A percentile compares a stretch with the other conserved stretches of the same genome.
phyloP scores from a whole-genome alignment of 257 asterid genomes.

The Solanum tarijense region DNA sequence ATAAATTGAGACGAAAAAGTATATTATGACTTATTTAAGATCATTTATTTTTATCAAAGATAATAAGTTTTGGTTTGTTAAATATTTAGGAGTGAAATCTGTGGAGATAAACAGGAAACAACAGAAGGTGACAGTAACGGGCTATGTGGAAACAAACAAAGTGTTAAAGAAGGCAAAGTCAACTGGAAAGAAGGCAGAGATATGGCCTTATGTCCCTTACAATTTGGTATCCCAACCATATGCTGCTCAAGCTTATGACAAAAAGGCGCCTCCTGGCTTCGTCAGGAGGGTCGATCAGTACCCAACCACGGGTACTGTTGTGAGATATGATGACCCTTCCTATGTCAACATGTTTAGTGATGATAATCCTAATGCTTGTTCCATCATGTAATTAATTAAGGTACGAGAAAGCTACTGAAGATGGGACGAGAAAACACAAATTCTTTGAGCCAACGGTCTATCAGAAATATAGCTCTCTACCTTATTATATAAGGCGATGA shows the following conservation, averaged over 20 bases:
- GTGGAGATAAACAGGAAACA: conserved; percentile 77
- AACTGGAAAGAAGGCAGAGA: conserved; percentile 82
- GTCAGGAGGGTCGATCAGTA: conserved; percentile 51
- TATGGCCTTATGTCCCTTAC: conserved; percentile 89
- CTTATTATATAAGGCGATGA: background rate
- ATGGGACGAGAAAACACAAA: background rate
- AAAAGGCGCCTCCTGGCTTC: conserved; percentile 80
- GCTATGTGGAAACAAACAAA: conserved; percentile 53
- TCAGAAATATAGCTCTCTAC: background rate
- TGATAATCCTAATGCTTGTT: conserved; percentile 85
- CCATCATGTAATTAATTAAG: conserved; percentile 36
- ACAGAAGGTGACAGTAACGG: conserved; percentile 80
- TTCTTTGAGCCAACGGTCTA: background rate
- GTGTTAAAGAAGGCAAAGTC: conserved; percentile 70
- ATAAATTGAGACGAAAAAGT: background rate
- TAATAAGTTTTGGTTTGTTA: background rate
- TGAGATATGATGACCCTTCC: conserved; percentile 48
- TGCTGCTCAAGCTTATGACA: conserved; percentile 63
- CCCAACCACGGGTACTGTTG: conserved; percentile 12
- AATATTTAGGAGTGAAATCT: conserved; percentile 49
- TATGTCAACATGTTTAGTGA: conserved; percentile 67
- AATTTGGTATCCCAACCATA: conserved; percentile 86
- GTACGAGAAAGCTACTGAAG: background rate
- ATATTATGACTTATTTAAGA: background rate
- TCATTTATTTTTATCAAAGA: no score